Base-by-base conservation (phyloP, 1,284 basidiomycete species). In the Papiliotrema laurentii region DNA sequence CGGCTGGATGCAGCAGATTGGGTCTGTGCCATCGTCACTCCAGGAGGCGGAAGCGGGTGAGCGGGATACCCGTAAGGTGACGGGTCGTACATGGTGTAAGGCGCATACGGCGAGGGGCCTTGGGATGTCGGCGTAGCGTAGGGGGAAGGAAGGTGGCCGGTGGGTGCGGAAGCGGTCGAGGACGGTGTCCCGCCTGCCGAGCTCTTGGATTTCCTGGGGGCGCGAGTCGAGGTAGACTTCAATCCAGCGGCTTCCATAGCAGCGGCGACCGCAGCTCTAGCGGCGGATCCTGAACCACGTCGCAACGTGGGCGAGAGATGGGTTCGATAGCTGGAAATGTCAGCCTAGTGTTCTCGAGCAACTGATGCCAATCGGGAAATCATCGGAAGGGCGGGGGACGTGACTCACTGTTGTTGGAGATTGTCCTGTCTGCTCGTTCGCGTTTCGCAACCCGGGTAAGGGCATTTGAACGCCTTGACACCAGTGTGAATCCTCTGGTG, bases 391-490 rank as follows among this genome's bases (percentile, higher is more conserved):
- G 37, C 25, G n/a, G 31, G 14, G 25, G n/a, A 45, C 14, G 13
- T 19, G 9, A 60, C 63, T 57, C 49, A 67, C 66, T 73, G 71
- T 55, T 71, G 71, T 50, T 71, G 69, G 14, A 71, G 48, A 53
- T 71, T 71, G 50, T 73, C 69, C 59, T 71, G 68, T 35, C 69
- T 54, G 47, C 64, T 69, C 18, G 68, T 71, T 48, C 64, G 59
- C 22, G 69, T 71, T 58, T 71, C 68, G 50, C 69, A 71, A 10
- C 67, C 69, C 13, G 69, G 71, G 57, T 64, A 71, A 6, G 69
- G 71, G 53, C 69, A 73, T 54, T 66, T 69, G 62, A 71, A 70
- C 25, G 69, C 71, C 61, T 71, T 73, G 43, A 71, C 70, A 36
- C 71, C 69, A 3, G 69, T 71, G 48, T 71, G 71, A 35, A 73